phyloP scores from a whole-genome alignment of 1,284 basidiomycete genomes.

The Apiotrichum gracile region DNA sequence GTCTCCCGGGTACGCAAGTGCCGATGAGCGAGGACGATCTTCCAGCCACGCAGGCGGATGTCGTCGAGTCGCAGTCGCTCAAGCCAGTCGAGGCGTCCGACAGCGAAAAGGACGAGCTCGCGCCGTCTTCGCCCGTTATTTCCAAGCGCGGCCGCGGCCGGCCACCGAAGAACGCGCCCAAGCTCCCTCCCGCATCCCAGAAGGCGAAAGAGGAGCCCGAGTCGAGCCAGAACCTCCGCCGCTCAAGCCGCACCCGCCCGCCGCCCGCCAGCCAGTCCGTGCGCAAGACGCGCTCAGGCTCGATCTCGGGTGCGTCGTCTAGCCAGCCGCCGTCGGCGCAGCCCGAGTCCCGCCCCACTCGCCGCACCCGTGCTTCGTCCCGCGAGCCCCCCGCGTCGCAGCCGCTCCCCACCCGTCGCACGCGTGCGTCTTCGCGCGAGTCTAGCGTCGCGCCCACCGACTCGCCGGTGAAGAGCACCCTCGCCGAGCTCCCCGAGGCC shows the following conservation, averaged over 20 bases:
- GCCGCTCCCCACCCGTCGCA: neutral
- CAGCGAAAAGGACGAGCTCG: too few species aligned
- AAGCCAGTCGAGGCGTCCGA: neutral
- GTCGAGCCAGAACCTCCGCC: too few species aligned
- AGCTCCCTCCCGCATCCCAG: neutral
- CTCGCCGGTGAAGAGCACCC: neutral
- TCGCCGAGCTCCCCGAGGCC: constrained; percentile 1
- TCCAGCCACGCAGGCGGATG: neutral
- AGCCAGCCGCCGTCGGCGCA: constrained; percentile 4
- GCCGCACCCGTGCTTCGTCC: constrained; percentile 1
- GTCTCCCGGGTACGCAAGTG: neutral
- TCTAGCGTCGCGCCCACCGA: neutral
- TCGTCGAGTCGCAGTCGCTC: neutral
- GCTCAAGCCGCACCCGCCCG: neutral
- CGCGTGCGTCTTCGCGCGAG: too few species aligned
- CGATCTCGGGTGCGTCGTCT: neutral
- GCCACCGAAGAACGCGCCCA: neutral
- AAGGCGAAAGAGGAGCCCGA: too few species aligned
- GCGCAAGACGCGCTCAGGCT: neutral
- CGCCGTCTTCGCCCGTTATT: neutral
- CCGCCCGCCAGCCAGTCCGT: neutral
- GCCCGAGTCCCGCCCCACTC: neutral
- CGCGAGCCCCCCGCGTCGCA: neutral
- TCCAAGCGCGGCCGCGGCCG: neutral
- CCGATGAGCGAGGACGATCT: neutral